Percentiles rank a stretch among this genome's conserved stretches.
These are phyloP conservation scores for Mortierella sp. DNA, from an alignment of 371 early-diverging fungal genomes.

Conservation along the genomic window DNA sequence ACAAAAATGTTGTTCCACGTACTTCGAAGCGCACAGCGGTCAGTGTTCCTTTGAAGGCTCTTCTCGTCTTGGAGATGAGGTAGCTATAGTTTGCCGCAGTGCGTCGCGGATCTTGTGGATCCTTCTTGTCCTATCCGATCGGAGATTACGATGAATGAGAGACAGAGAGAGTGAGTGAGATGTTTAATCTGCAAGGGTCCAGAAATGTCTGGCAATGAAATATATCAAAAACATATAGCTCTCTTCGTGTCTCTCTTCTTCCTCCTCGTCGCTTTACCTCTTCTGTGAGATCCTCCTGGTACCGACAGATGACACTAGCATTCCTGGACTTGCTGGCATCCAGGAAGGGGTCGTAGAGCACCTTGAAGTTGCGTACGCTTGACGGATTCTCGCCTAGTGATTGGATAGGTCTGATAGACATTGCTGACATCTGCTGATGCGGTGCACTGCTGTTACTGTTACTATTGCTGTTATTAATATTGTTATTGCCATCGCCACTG, in stretches of 20 bases:
- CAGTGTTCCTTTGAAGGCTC: conserved; percentile 46
- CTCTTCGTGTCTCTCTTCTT: too few relatives aligned
- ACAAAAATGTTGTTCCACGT: neutral
- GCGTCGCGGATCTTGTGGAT: conserved; percentile 46
- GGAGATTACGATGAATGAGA: too few relatives aligned
- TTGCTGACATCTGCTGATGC: neutral
- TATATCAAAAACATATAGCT: neutral
- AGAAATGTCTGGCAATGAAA: neutral
- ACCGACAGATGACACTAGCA: conserved; percentile 42
- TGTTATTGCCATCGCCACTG: neutral
- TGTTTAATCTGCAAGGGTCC: conserved; percentile 8
- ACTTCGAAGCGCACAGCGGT: conserved; percentile 47
- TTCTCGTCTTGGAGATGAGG: conserved; percentile 48
- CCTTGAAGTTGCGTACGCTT: conserved; percentile 42
- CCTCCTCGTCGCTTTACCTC: too few relatives aligned
- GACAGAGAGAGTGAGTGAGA: neutral
- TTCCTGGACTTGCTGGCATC: conserved; percentile 50
- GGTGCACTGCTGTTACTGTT: conserved; percentile 1
- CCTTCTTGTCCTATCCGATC: conserved; percentile 42
- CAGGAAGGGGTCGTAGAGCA: conserved; percentile 49
- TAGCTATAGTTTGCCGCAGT: conserved; percentile 53
- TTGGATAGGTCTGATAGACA: conserved; percentile 24
- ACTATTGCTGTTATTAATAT: neutral
- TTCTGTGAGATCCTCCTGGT: conserved; percentile 51
- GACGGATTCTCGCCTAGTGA: conserved; percentile 25